These are phyloP conservation scores for Orbilia oligospora DNA, from an alignment of 2,329 filamentous ascomycete species.

Conservation along the genomic window DNA sequence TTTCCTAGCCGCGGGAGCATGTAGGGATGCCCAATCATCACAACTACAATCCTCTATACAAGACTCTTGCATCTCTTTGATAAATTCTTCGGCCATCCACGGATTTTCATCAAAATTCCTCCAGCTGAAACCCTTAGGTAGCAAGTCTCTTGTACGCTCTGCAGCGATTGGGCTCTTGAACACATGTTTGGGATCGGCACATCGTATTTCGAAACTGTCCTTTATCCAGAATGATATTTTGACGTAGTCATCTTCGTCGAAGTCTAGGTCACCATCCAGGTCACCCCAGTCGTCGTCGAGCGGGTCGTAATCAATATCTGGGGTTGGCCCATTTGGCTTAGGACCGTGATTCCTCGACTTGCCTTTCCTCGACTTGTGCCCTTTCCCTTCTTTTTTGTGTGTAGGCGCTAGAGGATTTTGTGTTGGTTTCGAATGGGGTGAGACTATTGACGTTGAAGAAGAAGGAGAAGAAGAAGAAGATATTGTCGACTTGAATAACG, in stretches of 20 bases:
- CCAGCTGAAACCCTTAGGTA: constrained; percentile 1
- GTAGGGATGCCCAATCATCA: neutral
- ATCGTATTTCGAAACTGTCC: neutral
- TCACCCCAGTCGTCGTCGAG: neutral
- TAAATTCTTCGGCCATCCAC: neutral
- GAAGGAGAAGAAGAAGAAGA: too few species aligned
- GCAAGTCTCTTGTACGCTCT: neutral
- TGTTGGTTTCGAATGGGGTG: too few species aligned
- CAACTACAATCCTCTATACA: neutral
- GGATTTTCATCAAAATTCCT: neutral
- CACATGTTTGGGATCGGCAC: constrained; percentile 10
- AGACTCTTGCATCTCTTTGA: neutral
- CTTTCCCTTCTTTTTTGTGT: neutral
- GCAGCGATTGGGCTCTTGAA: neutral
- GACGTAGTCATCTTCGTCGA: neutral
- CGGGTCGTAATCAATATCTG: neutral
- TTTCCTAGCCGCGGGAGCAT: neutral
- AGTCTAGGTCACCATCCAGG: neutral
- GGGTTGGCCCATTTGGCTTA: neutral
- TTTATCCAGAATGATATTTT: neutral
- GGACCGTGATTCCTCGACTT: neutral
- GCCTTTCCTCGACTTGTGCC: neutral
- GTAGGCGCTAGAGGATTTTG: too few species aligned
- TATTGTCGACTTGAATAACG: too few species aligned
- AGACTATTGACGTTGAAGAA: too few species aligned